Evolutionary conservation across 164 flowering plant genomes (phyloP), one percentile per base, ranked within the genome.

Genomic region (Vitis riparia): DNA sequence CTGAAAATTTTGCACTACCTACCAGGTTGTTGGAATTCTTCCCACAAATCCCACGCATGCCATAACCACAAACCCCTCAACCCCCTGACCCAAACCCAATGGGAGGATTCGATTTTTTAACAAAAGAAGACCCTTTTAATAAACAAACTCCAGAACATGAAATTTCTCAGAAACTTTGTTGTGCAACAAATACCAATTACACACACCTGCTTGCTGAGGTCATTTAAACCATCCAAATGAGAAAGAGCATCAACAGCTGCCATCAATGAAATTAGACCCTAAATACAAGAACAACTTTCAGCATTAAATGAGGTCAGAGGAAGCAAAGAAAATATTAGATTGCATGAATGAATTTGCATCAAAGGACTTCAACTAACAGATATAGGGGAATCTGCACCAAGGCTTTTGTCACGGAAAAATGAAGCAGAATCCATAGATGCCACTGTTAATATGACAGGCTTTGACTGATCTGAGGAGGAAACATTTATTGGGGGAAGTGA

Each of bases 221-320:
- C 78, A 68, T 74, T 73, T 63, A 87, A 67, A 73, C 81, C 89
- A 81, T 84, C 89, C 66, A 89, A 23, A 68, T 59, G 85, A 63
- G 98, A 89, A 66, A 95, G 96, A 62, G 98, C 97, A 88, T 95
- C 99, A 71, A 89, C 93, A 16, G 95, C 98, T 56, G 98, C 99
- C 79, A 95, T 80, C 82, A 95, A 72, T 62, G 99, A 73, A 72
- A 95, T 86, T 88, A 95, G 76, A 70, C 98, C 99, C 97, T 92
- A 71, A 47, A 68, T 4, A 17, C 30, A 30, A 16, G 9, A 13
- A 52, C 4, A 55, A 9, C 5, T 37, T 37, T 37, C 44, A 37
- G 44, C 6, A 37, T 37, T 37, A 37, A 37, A 37, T 37, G 44
- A 37, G 44, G 5, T 37, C 9, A 55, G 17, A 59, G 29, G 2